These are phyloP conservation scores for Isoetes engelmannii DNA, from an alignment of 83 land plant genomes.

Conservation along the genomic window DNA sequence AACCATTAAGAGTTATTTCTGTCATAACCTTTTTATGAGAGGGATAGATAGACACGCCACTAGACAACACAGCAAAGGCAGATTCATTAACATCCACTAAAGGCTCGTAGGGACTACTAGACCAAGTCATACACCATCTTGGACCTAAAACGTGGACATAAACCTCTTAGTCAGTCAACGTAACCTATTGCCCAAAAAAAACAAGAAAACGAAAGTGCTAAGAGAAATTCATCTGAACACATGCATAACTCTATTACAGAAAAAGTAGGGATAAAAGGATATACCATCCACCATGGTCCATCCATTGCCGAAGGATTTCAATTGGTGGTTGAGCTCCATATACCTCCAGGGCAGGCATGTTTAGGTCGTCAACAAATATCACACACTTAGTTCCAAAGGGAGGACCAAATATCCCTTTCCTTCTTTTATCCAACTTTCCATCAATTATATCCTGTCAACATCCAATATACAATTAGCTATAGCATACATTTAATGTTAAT, in stretches of 20 bases:
- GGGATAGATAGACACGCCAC: too few relatives aligned
- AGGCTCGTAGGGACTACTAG: too few relatives aligned
- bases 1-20: too few relatives aligned
- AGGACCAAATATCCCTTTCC: slow-evolving; percentile 33
- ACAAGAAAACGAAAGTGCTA: background rate
- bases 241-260: background rate
- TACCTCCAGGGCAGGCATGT: slow-evolving; percentile 41
- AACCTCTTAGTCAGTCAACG: too few relatives aligned
- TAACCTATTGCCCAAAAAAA: background rate
- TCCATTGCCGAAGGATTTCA: slow-evolving; percentile 42
- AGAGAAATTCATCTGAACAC: background rate
- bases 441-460: slow-evolving; percentile 35
- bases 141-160: too few relatives aligned
- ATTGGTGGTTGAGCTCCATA: slow-evolving; percentile 49
- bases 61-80: too few relatives aligned
- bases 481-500: too few relatives aligned
- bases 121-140: too few relatives aligned
- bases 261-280: background rate
- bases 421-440: slow-evolving; percentile 34
- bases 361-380: slow-evolving; percentile 40
- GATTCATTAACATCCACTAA: too few relatives aligned
- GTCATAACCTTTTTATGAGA: too few relatives aligned
- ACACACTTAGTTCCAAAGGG: slow-evolving; percentile 29
- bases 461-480: too few relatives aligned
- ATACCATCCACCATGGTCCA: slow-evolving; percentile 51